Evolutionary conservation across 2,329 filamentous ascomycete genomes (phyloP).

Genomic region (Paraphaeosphaeria sporulosa): DNA sequence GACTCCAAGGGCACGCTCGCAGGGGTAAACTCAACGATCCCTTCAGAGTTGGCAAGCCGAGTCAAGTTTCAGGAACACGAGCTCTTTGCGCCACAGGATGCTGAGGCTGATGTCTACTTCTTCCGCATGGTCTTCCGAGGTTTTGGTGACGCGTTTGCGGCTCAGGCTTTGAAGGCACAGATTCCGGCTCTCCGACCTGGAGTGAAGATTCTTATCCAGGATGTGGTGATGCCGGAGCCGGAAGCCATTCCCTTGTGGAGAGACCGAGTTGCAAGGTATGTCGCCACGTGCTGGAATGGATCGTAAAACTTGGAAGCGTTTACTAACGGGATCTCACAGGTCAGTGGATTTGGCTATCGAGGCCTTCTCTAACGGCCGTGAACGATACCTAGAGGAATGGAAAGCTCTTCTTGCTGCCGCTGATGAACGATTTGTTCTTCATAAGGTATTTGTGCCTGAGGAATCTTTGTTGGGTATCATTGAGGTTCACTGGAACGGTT

Average conservation of each 20-base stretch:
- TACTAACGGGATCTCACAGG: constrained; percentile 15
- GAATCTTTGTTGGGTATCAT: constrained; percentile 20
- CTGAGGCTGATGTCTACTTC: constrained; percentile 21
- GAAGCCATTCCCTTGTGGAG: constrained; percentile 19
- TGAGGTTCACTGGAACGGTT: constrained; percentile 21
- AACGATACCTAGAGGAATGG: constrained; percentile 24
- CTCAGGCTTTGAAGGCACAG: constrained; percentile 17
- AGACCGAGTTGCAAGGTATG: constrained; percentile 20
- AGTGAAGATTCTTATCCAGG: constrained; percentile 22
- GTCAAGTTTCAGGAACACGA: constrained; percentile 19
- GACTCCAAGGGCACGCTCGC: constrained; percentile 13
- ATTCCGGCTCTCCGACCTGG: constrained; percentile 22
- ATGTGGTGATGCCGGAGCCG: constrained; percentile 22
- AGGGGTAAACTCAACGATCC: constrained; percentile 13
- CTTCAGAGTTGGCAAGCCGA: constrained; percentile 15
- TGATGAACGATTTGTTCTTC: constrained; percentile 21
- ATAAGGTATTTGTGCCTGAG: constrained; percentile 20
- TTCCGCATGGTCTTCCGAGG: constrained; percentile 22
- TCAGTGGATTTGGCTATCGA: constrained; percentile 22
- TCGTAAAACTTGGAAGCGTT: constrained; percentile 3
- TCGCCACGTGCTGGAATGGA: not conserved
- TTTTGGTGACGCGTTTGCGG: constrained; percentile 15
- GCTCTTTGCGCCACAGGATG: constrained; percentile 20
- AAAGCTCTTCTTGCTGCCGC: constrained; percentile 23
- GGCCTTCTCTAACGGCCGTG: constrained; percentile 21